A percentile compares a stretch with the other conserved stretches of the same genome.
These are phyloP conservation scores for Caryopteris hybrid DNA, from an alignment of 305 asterid species.

Conservation along the genomic window DNA sequence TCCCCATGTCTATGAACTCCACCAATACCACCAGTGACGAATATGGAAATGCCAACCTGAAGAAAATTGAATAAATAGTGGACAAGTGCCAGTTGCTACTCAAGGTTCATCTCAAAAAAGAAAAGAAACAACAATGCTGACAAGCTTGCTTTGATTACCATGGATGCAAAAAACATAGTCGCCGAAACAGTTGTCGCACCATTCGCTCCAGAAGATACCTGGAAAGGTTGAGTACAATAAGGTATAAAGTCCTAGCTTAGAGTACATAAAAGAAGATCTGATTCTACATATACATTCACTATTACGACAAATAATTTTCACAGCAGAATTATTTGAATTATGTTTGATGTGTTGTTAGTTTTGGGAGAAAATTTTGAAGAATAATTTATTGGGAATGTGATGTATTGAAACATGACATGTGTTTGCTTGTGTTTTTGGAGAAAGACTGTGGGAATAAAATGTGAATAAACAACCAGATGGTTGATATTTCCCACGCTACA, in stretches of 20 bases:
- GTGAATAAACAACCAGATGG: background rate
- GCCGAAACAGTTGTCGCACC: constrained; percentile 96
- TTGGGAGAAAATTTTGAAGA: background rate
- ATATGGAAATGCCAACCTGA: constrained; percentile 89
- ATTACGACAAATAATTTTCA: background rate
- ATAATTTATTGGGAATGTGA: background rate
- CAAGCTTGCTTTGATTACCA: constrained; percentile 41
- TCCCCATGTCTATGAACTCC: constrained; percentile 96
- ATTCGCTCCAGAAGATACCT: constrained; percentile 79
- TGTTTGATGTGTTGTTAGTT: background rate
- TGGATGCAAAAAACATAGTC: constrained; percentile 82
- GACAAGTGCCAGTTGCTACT: background rate
- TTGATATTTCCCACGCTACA: background rate
- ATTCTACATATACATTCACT: background rate
- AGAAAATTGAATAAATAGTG: constrained; percentile 8
- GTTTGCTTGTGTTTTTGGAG: background rate
- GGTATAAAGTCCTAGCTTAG: constrained; percentile 8
- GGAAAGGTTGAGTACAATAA: constrained; percentile 22
- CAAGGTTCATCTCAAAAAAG: constrained; percentile 1
- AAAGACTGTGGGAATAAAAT: background rate
- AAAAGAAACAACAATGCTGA: background rate
- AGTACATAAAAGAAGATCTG: background rate
- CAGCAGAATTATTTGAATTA: background rate
- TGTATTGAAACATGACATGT: background rate
- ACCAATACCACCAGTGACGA: constrained; percentile 95